Conservation (phyloP, 169 alveolate genomes). For the Cryptosporidium parvum region DNA sequence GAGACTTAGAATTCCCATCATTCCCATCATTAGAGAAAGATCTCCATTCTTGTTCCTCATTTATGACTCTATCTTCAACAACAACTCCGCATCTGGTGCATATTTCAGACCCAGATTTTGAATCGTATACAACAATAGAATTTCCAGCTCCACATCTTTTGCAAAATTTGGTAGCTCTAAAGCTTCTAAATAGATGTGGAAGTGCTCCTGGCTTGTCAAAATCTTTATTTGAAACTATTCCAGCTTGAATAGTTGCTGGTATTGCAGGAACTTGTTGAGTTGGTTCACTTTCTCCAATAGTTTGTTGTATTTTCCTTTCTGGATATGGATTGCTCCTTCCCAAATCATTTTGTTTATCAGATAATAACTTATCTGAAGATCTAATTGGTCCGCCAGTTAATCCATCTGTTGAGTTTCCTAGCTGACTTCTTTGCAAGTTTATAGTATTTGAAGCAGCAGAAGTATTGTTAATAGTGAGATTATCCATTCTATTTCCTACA, state of each 20-base stretch:
- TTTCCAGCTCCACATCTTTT: conserved; percentile 84
- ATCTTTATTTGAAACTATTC: background rate
- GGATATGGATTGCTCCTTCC: conserved; percentile 10
- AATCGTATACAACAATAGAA: conserved; percentile 83
- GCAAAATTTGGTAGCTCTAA: conserved; percentile 78
- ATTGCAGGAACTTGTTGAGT: background rate
- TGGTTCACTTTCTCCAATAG: background rate
- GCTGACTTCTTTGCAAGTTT: background rate
- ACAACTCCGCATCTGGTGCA: conserved; percentile 89
- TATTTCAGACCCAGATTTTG: conserved; percentile 88
- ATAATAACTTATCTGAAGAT: background rate
- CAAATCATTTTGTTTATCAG: background rate
- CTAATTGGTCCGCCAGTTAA: conserved; percentile 35
- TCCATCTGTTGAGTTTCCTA: background rate
- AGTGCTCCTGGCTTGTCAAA: conserved; percentile 32
- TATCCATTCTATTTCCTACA: conserved; percentile 16
- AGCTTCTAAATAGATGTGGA: conserved; percentile 72
- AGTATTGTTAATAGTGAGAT: conserved; percentile 3
- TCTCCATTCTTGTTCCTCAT: conserved; percentile 93
- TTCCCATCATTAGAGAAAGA: conserved; percentile 85
- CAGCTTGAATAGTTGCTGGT: background rate
- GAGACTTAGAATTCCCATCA: conserved; percentile 84
- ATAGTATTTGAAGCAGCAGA: background rate
- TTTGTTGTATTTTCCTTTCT: background rate
- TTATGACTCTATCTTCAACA: conserved; percentile 84